Evolutionary conservation across 495 filamentous ascomycete species (phyloP), one percentile per base, ranked within the genome.

Genomic region (Chaetomium fimeti): DNA sequence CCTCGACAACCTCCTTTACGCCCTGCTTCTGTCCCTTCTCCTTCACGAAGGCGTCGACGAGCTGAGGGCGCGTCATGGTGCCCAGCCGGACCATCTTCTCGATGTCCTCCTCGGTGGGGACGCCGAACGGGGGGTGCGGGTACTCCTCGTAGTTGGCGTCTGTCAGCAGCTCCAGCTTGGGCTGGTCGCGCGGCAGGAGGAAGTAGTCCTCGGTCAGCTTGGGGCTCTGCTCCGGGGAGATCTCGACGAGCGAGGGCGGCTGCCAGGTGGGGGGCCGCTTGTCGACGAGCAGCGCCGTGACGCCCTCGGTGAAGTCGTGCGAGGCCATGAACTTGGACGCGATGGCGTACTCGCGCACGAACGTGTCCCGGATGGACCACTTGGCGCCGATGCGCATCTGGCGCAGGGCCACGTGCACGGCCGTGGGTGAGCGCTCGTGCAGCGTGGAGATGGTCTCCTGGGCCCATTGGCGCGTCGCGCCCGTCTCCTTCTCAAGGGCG

Each of bases 241-340:
- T 84, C 40, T 87, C 87, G 25, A 84, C 79, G 12, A 97, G 79
- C 6, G 79, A 82, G 25, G 82, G 81, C 5, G 93, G 93, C 57
- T 88, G 70, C 92, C 92, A 97, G 47, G 77, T 74, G 3, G 89
- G 84, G 28, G 77, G 76, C 58, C 79, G 74, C 76, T 91, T 90
- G 38, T 83, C 80, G 66, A 93, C 82, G 27, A 98, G 81, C 25
- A 84, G 81, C 28, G 91, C 87, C 59, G 84, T 85, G 49, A 98
- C 93, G 45, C 94, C 94, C 74, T 91, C 87, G 52, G 84, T 84
- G 75, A 98, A 98, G 74, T 98, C 94, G 5, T 85, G 88, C 70
- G 91, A 85, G 38, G 76, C 73, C 93, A 98, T 96, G 81, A 98
- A 97, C 57, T 84, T 82, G 47, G 81, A 72, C 5, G 94, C 91